These are phyloP conservation scores for Candida albicans DNA, from an alignment of 1,139 yeast species.

Conservation along the genomic window DNA sequence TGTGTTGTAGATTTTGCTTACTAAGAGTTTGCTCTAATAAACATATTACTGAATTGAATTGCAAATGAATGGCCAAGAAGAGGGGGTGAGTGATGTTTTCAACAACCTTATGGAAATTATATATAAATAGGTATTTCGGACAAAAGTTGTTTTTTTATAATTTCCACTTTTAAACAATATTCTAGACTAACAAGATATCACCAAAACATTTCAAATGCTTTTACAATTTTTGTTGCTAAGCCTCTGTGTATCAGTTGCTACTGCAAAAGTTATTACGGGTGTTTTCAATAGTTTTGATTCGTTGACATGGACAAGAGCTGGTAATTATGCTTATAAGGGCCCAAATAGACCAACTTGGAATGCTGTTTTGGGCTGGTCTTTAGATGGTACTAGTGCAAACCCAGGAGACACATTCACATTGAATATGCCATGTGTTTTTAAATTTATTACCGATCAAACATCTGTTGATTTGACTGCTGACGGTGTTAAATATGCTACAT, in stretches of 20 bases:
- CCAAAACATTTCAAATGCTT: too few species aligned
- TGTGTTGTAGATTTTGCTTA: too few species aligned
- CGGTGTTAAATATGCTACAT: constrained; percentile 28
- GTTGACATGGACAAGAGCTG: constrained; percentile 8
- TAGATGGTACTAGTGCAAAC: constrained; percentile 18
- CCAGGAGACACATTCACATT: constrained; percentile 30
- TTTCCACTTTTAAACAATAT: too few species aligned
- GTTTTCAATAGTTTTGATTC: constrained; percentile 13
- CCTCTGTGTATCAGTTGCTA: neutral
- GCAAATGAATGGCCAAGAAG: too few species aligned
- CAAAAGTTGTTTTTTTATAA: too few species aligned
- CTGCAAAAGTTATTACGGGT: constrained; percentile 5
- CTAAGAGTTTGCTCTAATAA: too few species aligned
- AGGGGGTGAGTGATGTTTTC: too few species aligned
- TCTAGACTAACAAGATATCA: too few species aligned
- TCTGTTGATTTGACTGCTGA: constrained; percentile 20
- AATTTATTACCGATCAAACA: constrained; percentile 18
- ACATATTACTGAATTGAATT: too few species aligned
- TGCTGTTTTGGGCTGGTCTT: constrained; percentile 24
- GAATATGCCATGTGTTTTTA: constrained; percentile 26
- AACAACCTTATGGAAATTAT: too few species aligned
- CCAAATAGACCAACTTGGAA: constrained; percentile 26
- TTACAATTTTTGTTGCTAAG: neutral
- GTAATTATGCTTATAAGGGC: constrained; percentile 1
- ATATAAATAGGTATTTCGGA: too few species aligned